Percentiles rank a stretch among this genome's conserved stretches.
phyloP scores from a whole-genome alignment of 306 rosid genomes.

The Gleditsia sinensis region DNA sequence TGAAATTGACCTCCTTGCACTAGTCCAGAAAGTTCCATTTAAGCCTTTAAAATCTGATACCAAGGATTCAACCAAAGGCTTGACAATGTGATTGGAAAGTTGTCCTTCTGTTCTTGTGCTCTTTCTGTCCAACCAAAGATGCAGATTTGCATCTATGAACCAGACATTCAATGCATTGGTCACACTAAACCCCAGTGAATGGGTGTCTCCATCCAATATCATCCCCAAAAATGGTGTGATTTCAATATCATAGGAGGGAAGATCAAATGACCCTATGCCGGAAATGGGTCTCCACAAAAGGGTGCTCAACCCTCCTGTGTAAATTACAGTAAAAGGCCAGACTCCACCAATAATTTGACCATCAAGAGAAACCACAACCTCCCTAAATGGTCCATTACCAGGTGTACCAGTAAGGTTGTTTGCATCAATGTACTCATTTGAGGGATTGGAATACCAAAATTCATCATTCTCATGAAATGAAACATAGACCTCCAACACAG shows the following conservation, averaged over 20 bases:
- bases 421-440: conserved; percentile 65
- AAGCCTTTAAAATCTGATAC: conserved; percentile 57
- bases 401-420: conserved; percentile 57
- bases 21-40: conserved; percentile 65
- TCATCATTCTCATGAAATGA: conserved; percentile 96
- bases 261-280: conserved; percentile 79
- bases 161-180: conserved; percentile 86
- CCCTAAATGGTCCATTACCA: conserved; percentile 88
- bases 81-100: conserved; percentile 42
- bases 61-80: conserved; percentile 49
- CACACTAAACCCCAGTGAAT: conserved; percentile 65
- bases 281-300: conserved; percentile 90
- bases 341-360: conserved; percentile 59
- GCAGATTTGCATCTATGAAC: conserved; percentile 83
- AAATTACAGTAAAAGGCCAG: conserved; percentile 92
- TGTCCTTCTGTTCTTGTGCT: conserved; percentile 54
- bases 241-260: conserved; percentile 85
- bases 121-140: conserved; percentile 78
- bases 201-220: conserved; percentile 66
- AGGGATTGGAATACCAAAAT: conserved; percentile 72
- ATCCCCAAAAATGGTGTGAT: conserved; percentile 73
- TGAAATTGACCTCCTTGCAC: conserved; percentile 53
- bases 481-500: conserved; percentile 86
- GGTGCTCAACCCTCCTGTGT: conserved; percentile 82
- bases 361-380: conserved; percentile 77